A percentile compares a stretch with the other conserved stretches of the same genome.
These are phyloP conservation scores for Aspergillus viridinutans DNA, from an alignment of 2,329 filamentous ascomycete species.

Conservation along the genomic window DNA sequence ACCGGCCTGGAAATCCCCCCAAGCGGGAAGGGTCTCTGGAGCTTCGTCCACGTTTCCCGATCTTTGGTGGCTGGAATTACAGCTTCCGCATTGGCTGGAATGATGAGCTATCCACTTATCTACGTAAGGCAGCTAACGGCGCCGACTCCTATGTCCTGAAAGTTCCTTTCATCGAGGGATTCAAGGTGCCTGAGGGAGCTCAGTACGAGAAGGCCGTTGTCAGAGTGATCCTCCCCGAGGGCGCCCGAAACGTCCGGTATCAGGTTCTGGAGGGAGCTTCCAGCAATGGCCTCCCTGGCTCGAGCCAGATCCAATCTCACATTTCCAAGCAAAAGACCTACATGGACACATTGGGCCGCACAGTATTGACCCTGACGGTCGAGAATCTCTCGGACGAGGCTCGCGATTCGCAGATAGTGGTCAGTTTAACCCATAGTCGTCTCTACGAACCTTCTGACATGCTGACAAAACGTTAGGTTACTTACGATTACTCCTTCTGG, in stretches of 20 bases:
- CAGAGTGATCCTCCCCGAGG: constrained; percentile 84
- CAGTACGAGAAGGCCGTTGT: constrained; percentile 79
- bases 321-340: constrained; percentile 75
- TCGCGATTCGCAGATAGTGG: constrained; percentile 74
- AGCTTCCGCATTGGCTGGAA: constrained; percentile 97
- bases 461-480: constrained; percentile 46
- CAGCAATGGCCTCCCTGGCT: constrained; percentile 64
- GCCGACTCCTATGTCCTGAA: constrained; percentile 77
- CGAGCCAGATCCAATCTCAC: constrained; percentile 48
- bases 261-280: constrained; percentile 72
- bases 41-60: constrained; percentile 88
- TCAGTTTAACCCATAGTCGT: constrained; percentile 27
- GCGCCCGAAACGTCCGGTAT: constrained; percentile 57
- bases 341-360: constrained; percentile 88
- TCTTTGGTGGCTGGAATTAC: constrained; percentile 98
- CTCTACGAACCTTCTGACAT: background rate
- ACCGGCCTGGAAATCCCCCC: constrained; percentile 60
- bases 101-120: constrained; percentile 70
- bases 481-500: constrained; percentile 75
- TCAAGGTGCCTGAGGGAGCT: constrained; percentile 77
- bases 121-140: constrained; percentile 58
- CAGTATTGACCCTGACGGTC: constrained; percentile 72
- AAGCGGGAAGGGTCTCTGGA: constrained; percentile 78
- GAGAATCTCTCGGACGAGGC: constrained; percentile 88
- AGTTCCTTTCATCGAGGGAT: constrained; percentile 89